Percentiles rank a stretch among this genome's conserved stretches.
Evolutionary conservation across 495 filamentous ascomycete species (phyloP).

Genomic region (Neurospora africana): DNA sequence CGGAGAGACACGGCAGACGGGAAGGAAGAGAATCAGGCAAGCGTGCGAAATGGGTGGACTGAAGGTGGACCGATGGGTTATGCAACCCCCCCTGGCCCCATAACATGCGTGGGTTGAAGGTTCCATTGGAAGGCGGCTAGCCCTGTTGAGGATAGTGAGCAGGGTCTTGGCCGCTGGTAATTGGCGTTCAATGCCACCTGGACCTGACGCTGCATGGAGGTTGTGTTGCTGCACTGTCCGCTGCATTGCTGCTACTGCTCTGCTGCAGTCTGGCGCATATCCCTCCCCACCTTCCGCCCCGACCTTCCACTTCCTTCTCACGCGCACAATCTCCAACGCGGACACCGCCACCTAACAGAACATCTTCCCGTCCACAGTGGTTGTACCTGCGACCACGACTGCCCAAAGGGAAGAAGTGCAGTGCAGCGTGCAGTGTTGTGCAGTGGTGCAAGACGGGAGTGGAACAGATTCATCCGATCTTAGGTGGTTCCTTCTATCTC

Average conservation of each 20-base stretch:
- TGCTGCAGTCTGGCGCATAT: neutral
- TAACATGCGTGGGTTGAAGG: neutral
- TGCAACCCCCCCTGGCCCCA: neutral
- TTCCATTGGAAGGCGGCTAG: neutral
- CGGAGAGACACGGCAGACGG: neutral
- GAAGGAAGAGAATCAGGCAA: neutral
- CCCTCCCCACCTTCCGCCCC: neutral
- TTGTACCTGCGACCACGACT: neutral
- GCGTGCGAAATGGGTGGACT: neutral
- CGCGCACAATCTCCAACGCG: neutral
- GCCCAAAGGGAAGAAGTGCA: neutral
- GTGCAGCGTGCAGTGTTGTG: neutral
- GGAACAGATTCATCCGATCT: neutral
- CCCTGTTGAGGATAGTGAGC: neutral
- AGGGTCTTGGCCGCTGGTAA: neutral
- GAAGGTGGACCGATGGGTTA: neutral
- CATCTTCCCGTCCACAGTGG: neutral
- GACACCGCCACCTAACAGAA: neutral
- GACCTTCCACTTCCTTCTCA: neutral
- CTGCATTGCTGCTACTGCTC: neutral
- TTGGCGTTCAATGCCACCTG: neutral
- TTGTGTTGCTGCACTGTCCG: neutral
- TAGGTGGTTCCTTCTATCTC: neutral
- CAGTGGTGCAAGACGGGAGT: neutral
- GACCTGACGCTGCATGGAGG: neutral